Evolutionary conservation across 2,329 filamentous ascomycete genomes (phyloP), one percentile per base, ranked within the genome.

Genomic region (Fusarium devonianum): DNA sequence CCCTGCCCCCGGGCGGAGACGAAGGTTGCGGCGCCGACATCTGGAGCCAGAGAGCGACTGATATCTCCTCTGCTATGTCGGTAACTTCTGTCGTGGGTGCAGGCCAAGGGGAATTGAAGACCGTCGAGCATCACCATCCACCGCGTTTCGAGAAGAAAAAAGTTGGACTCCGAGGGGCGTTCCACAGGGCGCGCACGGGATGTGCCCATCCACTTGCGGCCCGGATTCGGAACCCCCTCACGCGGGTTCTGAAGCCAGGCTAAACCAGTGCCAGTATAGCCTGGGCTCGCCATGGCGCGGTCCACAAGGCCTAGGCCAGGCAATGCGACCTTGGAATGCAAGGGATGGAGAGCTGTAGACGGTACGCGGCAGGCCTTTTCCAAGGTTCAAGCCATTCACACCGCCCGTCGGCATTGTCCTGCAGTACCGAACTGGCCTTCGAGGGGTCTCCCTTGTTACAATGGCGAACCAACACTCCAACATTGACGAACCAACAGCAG

Each of bases 241-340:
- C 16, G 22, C 34, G 30, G 30, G 16, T 34, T 37, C 17, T 22
- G 4, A 25, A 4, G 11, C 14, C 19, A 17, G 19, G 28, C 45
- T 46, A 55, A 36, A 23, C 46, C 46, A 13, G 16, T 28, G 29
- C 32, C 17, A 34, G 42, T 14, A 37, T 45, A 34, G 42, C 19
- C 9, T 11, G 7, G 9, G 26, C 28, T 33, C 12, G 26, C n/a
- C 18, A 35, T 50, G 49, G 49, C 49, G 36, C 45, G 37, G 34
- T 41, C n/a, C 18, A 47, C 17, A 28, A 5, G 33, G 19, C 18
- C 19, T 42, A 21, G 30, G 30, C 32, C 25, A 11, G 36, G 35
- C 8, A 21, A 28, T 6, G 26, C 14, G 7, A 7, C 22, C 33
- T n/a, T n/a, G n/a, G n/a, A n/a, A n/a, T n/a, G n/a, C n/a, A n/a